A percentile compares a stretch with the other conserved stretches of the same genome.
Conservation (phyloP, 345 rosid species). For the Pugionium cornutum region DNA sequence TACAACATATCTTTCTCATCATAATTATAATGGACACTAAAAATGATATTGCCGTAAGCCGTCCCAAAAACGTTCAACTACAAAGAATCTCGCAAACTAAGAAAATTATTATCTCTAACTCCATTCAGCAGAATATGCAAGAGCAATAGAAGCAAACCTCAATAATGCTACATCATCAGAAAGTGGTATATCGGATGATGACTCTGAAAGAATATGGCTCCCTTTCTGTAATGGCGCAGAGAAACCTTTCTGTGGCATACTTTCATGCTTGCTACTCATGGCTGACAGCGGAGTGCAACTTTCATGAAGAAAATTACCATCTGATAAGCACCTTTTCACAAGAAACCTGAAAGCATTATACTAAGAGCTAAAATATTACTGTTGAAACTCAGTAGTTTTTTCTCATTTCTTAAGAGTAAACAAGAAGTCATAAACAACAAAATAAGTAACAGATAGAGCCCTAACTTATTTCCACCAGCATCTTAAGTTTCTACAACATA, state of each 20-base stretch:
- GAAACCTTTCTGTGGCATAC: constrained; percentile 47
- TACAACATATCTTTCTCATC: background rate
- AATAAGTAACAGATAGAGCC: background rate
- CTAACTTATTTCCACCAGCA: constrained; percentile 4
- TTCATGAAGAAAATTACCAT: constrained; percentile 76
- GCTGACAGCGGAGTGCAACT: constrained; percentile 51
- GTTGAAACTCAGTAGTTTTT: background rate
- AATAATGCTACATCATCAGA: constrained; percentile 68
- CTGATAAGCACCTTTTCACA: constrained; percentile 85
- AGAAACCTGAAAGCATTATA: constrained; percentile 54
- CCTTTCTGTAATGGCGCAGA: constrained; percentile 44
- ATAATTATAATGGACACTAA: background rate
- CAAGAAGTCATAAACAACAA: background rate
- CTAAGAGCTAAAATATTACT: constrained; percentile 3
- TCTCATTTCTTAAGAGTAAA: background rate
- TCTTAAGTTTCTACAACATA: background rate
- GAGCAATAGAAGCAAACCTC: constrained; percentile 51
- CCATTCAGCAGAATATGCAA: background rate
- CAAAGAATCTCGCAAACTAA: background rate
- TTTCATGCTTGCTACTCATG: constrained; percentile 48
- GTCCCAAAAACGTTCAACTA: background rate
- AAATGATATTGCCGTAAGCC: background rate
- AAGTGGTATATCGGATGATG: constrained; percentile 88
- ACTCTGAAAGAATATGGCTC: constrained; percentile 59
- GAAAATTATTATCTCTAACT: background rate